Conservation (phyloP, 148 eudicot genomes). For the Polygonum maritimum region DNA sequence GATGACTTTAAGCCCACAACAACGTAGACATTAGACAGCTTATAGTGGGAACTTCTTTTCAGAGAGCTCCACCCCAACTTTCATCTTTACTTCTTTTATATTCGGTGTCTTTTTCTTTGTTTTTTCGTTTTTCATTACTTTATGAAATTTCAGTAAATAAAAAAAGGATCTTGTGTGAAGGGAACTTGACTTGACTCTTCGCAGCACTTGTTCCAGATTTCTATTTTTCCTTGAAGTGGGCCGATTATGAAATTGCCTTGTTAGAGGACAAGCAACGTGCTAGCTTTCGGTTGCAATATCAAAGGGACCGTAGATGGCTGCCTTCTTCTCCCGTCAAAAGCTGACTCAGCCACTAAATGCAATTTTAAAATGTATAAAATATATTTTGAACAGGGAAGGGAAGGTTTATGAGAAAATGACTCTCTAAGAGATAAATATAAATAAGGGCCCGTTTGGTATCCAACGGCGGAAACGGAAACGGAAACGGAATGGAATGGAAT, state of each 20-base stretch:
- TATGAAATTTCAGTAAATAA: neutral
- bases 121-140: neutral
- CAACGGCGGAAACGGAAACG: no score
- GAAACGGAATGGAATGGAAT: no score
- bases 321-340: neutral
- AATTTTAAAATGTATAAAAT: no score
- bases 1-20: constrained; percentile 1
- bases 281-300: neutral
- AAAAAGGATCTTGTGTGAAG: neutral
- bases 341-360: no score
- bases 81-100: neutral
- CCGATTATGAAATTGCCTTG: constrained; percentile 1
- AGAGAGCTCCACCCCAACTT: constrained; percentile 19
- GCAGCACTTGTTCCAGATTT: neutral
- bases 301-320: neutral
- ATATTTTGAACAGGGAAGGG: no score
- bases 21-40: constrained; percentile 14
- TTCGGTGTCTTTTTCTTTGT: neutral
- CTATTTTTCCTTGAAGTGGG: neutral
- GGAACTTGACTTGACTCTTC: constrained; percentile 2
- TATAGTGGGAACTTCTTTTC: constrained; percentile 55
- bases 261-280: neutral
- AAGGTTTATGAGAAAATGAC: no score
- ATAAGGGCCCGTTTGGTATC: no score
- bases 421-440: no score